Conservation (phyloP, 2,329 filamentous ascomycete genomes). For the Ophiostoma sp. region DNA sequence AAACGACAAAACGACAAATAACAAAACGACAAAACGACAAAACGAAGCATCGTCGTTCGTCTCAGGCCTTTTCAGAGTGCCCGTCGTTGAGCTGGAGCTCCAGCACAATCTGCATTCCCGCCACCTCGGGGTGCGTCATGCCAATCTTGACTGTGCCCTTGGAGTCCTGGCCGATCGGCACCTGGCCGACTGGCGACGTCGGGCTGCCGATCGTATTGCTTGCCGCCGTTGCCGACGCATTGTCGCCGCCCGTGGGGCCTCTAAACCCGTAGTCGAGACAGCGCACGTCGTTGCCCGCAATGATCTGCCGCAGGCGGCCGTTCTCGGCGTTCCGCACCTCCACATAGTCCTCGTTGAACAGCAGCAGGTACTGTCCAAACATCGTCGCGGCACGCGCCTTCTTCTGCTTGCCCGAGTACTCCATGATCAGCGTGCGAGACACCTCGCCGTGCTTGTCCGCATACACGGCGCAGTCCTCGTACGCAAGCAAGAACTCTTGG, state of each 20-base stretch:
- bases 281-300: conserved; percentile 82
- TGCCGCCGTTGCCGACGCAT: conserved; percentile 32
- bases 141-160: conserved; percentile 84
- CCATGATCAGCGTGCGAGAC: conserved; percentile 89
- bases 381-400: conserved; percentile 78
- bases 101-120: conserved; percentile 79
- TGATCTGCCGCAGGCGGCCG: conserved; percentile 86
- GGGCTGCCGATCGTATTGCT: conserved; percentile 26
- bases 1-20: not conserved
- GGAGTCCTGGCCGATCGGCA: conserved; percentile 38
- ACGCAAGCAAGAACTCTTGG: conserved; percentile 86
- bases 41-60: not conserved
- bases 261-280: conserved; percentile 80
- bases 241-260: conserved; percentile 48
- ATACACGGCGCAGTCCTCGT: conserved; percentile 94
- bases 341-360: conserved; percentile 95
- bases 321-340: conserved; percentile 97
- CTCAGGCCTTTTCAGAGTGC: conserved; percentile 38
- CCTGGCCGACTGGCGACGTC: conserved; percentile 30
- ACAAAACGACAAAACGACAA: not conserved
- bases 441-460: conserved; percentile 98
- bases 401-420: conserved; percentile 86
- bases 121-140: conserved; percentile 87
- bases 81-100: conserved; percentile 92
- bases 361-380: conserved; percentile 82